Evolutionary conservation across 2,329 filamentous ascomycete species (phyloP), one percentile per base, ranked within the genome.

Genomic region (Beauveria varroae): DNA sequence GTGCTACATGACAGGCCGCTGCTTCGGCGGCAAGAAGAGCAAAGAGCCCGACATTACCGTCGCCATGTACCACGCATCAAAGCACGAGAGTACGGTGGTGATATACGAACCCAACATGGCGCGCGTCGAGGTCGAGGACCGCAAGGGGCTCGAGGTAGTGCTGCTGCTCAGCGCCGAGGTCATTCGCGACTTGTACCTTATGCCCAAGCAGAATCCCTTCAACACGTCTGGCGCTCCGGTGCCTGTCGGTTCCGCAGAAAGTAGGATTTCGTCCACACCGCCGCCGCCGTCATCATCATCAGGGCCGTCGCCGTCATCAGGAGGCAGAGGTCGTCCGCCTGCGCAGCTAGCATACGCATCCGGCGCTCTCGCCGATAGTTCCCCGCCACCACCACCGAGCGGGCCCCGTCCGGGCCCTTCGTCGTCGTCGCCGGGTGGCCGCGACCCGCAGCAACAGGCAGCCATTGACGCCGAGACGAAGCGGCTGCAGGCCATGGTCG

Each of bases 31-130:
- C n/a, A 90, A 87, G 74, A 90, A 90, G 78, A 89, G 81, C 77
- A 93, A 90, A 71, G 95, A 99, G 72, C 93, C 95, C 0, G 95
- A 98, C 74, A 98, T 98, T 67, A 93, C 92, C 0, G 82, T 98
- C n/a, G 92, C 91, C 2, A 83, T 98, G 68, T 96, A 93, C 79
- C 86, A 88, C 66, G 82, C 83, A 20, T 79, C 87, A 28, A 87
- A 85, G 66, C 75, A 78, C 53, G 90, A 93, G 67, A 78, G 76
- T 41, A 71, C 73, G 34, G 75, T 98, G 62, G 96, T 93, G 2
- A 82, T 99, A 47, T 97, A 98, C 77, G 90, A 99, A 74, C 90
- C 93, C 5, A 98, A 98, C 71, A 80, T 98, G 70, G 87, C 89
- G 64, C 83, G 95, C 7, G 88, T 98, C 12, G 93, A 98, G 49